These are phyloP conservation scores for Nidula microcarpa DNA, from an alignment of 768 basidiomycete genomes.

Conservation along the genomic window DNA sequence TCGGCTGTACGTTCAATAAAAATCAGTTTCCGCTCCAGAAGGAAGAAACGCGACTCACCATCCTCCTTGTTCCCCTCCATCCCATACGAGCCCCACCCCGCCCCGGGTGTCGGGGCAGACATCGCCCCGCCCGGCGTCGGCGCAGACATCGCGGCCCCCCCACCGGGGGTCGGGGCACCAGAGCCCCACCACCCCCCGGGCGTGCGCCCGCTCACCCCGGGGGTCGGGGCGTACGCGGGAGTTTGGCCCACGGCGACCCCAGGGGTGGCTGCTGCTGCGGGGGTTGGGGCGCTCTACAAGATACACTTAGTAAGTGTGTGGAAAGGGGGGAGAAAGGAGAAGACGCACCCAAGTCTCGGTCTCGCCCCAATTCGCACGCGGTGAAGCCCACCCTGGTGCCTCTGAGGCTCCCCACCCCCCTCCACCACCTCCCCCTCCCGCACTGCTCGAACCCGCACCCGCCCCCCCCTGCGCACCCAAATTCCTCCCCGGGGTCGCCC, in stretches of 20 bases:
- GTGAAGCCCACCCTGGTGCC: background rate
- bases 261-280: conserved; percentile 44
- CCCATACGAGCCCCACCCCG: conserved; percentile 3
- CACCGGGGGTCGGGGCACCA: conserved; percentile 4
- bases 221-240: conserved; percentile 28
- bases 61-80: background rate
- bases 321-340: too few relatives aligned
- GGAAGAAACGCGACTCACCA: background rate
- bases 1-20: conserved; percentile 12
- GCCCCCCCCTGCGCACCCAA: too few relatives aligned
- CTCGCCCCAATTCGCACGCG: conserved; percentile 13
- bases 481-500: conserved; percentile 6
- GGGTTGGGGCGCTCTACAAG: conserved; percentile 47
- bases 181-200: conserved; percentile 3
- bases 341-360: too few relatives aligned
- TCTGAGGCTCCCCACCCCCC: too few relatives aligned
- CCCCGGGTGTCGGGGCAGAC: conserved; percentile 8
- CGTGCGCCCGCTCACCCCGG: conserved; percentile 28
- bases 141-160: conserved; percentile 1
- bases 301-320: conserved; percentile 1
- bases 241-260: conserved; percentile 28
- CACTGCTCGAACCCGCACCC: too few relatives aligned
- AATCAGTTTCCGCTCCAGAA: conserved; percentile 2
- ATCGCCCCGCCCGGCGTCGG: conserved; percentile 32
- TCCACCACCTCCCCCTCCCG: too few relatives aligned